Evolutionary conservation across 129 eudicot species (phyloP).

Genomic region (Arctium lappa): DNA sequence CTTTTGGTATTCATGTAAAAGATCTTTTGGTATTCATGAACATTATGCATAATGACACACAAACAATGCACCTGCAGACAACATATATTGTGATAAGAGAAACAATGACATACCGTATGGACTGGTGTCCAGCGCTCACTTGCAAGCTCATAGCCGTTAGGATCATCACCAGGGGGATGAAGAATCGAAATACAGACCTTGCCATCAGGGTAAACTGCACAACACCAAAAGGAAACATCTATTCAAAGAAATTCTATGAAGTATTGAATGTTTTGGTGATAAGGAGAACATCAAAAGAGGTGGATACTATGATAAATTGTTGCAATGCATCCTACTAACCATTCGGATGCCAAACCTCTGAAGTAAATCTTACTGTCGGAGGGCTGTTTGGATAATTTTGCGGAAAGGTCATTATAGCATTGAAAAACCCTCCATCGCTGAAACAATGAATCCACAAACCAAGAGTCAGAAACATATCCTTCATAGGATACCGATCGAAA

Average conservation of each 20-base stretch:
- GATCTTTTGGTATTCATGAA: neutral
- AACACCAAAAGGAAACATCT: slow-evolving; percentile 1
- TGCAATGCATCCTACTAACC: slow-evolving; percentile 48
- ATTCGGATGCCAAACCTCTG: slow-evolving; percentile 98
- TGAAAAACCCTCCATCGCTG: slow-evolving; percentile 98
- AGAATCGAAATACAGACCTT: slow-evolving; percentile 97
- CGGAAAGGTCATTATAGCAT: slow-evolving; percentile 94
- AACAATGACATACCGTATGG: slow-evolving; percentile 69
- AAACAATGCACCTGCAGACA: neutral
- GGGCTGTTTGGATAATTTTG: slow-evolving; percentile 90
- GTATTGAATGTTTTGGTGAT: neutral
- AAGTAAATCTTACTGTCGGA: slow-evolving; percentile 87
- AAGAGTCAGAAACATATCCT: slow-evolving; percentile 16
- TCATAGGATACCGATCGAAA: neutral
- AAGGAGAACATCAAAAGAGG: neutral
- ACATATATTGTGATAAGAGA: neutral
- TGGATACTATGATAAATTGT: neutral
- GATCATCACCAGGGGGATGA: slow-evolving; percentile 99
- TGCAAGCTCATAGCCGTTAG: slow-evolving; percentile 96
- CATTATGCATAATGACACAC: slow-evolving; percentile 1
- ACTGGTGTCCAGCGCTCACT: slow-evolving; percentile 99
- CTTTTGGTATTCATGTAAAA: neutral
- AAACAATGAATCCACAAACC: slow-evolving; percentile 4
- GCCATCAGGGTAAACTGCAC: slow-evolving; percentile 88
- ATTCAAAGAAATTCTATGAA: neutral